Base-by-base conservation (phyloP, 257 asterid species). In the Plectranthus barbatus region DNA sequence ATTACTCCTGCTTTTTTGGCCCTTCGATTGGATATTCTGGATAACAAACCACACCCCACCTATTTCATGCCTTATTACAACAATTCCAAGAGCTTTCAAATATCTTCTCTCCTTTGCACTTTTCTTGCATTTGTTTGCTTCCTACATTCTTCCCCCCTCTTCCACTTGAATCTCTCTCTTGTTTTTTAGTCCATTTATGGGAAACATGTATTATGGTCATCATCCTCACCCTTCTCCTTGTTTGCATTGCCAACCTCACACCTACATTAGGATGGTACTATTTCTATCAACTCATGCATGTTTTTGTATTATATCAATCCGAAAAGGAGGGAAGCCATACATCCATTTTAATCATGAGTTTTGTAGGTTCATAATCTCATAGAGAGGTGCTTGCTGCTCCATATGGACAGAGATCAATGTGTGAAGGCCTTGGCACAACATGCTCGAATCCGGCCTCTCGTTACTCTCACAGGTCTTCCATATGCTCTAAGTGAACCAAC, bases 1-100 rank as follows among this genome's bases (percentile, higher is more conserved):
- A 86, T n/a, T n/a, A n/a, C n/a, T n/a, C n/a, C n/a, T n/a, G n/a
- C n/a, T n/a, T n/a, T n/a, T n/a, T n/a, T n/a, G n/a, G n/a, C n/a
- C n/a, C n/a, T n/a, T n/a, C n/a, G n/a, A n/a, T 86, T 47, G 52
- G 95, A 86, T 86, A 67, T 75, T 76, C 45, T 79, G 91, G 96
- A 86, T 89, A 88, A 77, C 80, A 74, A 40, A 21, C 34, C 23
- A 9, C 6, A n/a, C 20, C 48, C 7, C 48, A 13, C 41, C 37
- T 13, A 37, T 13, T 13, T 26, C 36, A 33, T 4, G 14, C 63
- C 21, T 26, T 26, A 15, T 18, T 3, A 31, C 40, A 41, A 66
- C 34, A 57, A 62, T 10, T 31, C n/a, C n/a, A n/a, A n/a, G n/a
- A n/a, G 23, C 52, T 37, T 45, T 33, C 59, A 71, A 76, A 67